These are phyloP conservation scores for Serendipita sp. DNA, from an alignment of 1,284 basidiomycete genomes.

Conservation along the genomic window DNA sequence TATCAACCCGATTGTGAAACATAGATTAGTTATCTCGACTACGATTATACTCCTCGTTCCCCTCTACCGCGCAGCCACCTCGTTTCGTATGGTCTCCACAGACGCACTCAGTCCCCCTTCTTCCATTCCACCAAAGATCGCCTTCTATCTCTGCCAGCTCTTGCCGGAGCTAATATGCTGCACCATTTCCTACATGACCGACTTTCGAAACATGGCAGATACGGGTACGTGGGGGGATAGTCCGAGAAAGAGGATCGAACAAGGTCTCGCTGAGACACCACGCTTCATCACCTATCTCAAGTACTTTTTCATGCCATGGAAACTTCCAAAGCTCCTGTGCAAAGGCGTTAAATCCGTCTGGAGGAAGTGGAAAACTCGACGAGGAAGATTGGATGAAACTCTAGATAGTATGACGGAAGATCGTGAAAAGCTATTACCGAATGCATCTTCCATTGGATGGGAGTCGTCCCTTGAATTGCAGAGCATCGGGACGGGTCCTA, in stretches of 20 bases:
- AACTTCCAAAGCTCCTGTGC: background rate
- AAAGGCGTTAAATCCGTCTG: background rate
- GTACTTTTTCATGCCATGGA: background rate
- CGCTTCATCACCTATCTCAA: background rate
- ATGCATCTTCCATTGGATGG: background rate
- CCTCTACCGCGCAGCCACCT: background rate
- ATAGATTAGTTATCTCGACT: background rate
- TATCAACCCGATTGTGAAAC: background rate
- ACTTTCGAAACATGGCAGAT: conserved; percentile 14
- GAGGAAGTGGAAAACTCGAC: background rate
- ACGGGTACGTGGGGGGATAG: background rate
- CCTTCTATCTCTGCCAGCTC: background rate
- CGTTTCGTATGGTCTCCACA: background rate
- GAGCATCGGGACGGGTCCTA: background rate
- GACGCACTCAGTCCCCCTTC: background rate
- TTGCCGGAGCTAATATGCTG: background rate
- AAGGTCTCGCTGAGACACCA: background rate
- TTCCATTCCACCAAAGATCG: background rate
- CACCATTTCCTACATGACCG: conserved; percentile 22
- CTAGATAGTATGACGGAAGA: background rate
- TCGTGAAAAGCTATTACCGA: background rate
- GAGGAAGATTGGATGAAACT: background rate
- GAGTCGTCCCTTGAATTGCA: background rate
- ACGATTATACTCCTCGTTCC: background rate
- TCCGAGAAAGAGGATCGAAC: background rate